Evolutionary conservation across 352 stramenopile species (phyloP), one percentile per base, ranked within the genome.

Genomic region (Pythium periplocum): DNA sequence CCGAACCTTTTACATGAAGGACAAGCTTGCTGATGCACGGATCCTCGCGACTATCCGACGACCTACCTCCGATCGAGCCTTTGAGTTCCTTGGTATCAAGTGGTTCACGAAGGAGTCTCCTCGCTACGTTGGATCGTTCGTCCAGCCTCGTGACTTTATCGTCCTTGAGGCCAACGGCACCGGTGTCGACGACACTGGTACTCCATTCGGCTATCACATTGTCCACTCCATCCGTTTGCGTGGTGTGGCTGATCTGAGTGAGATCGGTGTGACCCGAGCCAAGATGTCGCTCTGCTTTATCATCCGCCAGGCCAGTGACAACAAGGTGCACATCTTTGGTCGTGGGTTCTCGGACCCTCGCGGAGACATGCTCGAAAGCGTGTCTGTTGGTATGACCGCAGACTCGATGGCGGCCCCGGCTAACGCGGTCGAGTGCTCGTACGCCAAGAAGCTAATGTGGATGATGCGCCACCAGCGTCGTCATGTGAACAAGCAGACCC

Each of bases 391-490:
- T 41, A 51, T 83, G 4, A 70, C 77, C 33, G 66, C 64, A 40
- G 69, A 81, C 0, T 51, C 38, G 12, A 59, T 86, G 50, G 50
- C 81, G 2, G 61, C 71, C 12, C 62, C 59, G 5, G 42, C 69
- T n/a, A 64, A 73, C 1, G 48, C 85, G 0, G 69, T 80, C 31
- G 73, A 86, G 45, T 80, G 73, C 51, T 68, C 71, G 12, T 72
- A 86, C 56, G 57, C 82, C 55, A 88, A 83, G 57, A 88, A 88
- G 55, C 64, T 88, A 3, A 75, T 65, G 49, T 85, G 75, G 75
- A 68, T 86, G 45, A 72, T 84, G 40, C 38, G 38, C 38, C 38
- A 42, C 12, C 38, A 12, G 7, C 38, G 12, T 12, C 7, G 38
- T 42, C 7, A 8, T 8, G 38, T 12, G 38, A 8, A 42, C 12